Percentiles rank a stretch among this genome's conserved stretches.
phyloP scores from a whole-genome alignment of 1,284 basidiomycete genomes.

The Rhizoctonia solani region DNA sequence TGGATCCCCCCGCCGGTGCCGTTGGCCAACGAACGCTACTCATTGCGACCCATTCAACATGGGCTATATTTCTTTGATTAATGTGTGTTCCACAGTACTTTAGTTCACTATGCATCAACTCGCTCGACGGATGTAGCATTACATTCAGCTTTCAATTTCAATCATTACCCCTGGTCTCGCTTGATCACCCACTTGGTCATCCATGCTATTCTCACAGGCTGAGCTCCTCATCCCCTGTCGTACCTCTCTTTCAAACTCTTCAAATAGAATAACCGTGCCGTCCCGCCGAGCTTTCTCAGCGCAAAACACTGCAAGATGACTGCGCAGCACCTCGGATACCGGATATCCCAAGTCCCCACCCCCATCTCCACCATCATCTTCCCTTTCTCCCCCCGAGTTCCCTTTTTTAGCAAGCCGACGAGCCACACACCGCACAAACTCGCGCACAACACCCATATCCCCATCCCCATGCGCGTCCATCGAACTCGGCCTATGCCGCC shows the following conservation, averaged over 20 bases:
- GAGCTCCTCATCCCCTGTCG: constrained; percentile 39
- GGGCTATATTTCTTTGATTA: too few species aligned
- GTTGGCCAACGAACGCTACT: too few species aligned
- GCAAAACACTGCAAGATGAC: constrained; percentile 82
- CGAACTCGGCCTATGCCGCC: constrained; percentile 12
- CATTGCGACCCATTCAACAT: too few species aligned
- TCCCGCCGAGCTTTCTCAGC: constrained; percentile 74
- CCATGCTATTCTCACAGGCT: too few species aligned
- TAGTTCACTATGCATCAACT: too few species aligned
- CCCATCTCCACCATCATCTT: constrained; percentile 43
- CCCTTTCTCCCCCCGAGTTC: constrained; percentile 16
- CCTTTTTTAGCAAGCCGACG: constrained; percentile 42
- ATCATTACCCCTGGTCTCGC: too few species aligned
- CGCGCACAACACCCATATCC: constrained; percentile 68
- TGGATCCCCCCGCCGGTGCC: too few species aligned
- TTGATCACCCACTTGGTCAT: too few species aligned
- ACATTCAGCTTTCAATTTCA: too few species aligned
- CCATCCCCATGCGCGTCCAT: constrained; percentile 69
- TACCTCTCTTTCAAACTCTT: constrained; percentile 43
- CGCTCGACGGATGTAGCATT: too few species aligned
- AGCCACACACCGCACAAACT: constrained; percentile 75
- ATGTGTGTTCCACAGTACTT: too few species aligned
- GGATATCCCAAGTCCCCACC: constrained; percentile 61
- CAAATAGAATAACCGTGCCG: constrained; percentile 63
- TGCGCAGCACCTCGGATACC: constrained; percentile 68